Conservation (phyloP, 371 early-diverging fungal species). For the Mortierella sp. region DNA sequence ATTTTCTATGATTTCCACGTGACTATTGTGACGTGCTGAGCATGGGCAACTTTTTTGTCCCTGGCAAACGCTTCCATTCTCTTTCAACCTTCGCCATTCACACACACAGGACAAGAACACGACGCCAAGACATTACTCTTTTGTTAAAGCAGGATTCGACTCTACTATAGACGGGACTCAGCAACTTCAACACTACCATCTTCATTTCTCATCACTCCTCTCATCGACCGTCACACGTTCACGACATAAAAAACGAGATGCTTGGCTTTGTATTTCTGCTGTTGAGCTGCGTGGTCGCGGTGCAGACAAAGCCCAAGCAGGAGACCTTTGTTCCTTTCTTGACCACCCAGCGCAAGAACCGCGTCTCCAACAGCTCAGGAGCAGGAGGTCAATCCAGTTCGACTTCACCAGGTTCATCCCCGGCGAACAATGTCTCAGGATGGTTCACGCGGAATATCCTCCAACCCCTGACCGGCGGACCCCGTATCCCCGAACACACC, state of each 20-base stretch:
- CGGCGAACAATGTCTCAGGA: constrained; percentile 12
- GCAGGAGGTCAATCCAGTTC: background rate
- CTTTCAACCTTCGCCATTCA: no score
- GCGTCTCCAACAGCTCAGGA: constrained; percentile 7
- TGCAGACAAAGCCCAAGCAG: constrained; percentile 42
- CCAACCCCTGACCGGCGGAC: constrained; percentile 32
- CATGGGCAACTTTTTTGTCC: no score
- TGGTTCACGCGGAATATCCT: constrained; percentile 50
- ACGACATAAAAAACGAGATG: constrained; percentile 8
- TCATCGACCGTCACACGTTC: background rate
- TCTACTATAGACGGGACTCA: no score
- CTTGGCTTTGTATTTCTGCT: constrained; percentile 28
- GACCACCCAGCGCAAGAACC: constrained; percentile 22
- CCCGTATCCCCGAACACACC: constrained; percentile 37
- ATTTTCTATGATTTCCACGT: no score
- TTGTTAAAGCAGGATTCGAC: no score
- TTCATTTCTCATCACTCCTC: no score
- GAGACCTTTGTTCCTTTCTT: constrained; percentile 43
- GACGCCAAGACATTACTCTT: no score
- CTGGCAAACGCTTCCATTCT: no score
- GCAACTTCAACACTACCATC: background rate
- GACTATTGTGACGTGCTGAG: no score
- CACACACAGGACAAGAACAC: no score
- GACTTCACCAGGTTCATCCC: background rate
- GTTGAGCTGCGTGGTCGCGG: constrained; percentile 35